Evolutionary conservation across 129 eudicot species (phyloP), one percentile per base, ranked within the genome.

Genomic region (Flaveria brownii): DNA sequence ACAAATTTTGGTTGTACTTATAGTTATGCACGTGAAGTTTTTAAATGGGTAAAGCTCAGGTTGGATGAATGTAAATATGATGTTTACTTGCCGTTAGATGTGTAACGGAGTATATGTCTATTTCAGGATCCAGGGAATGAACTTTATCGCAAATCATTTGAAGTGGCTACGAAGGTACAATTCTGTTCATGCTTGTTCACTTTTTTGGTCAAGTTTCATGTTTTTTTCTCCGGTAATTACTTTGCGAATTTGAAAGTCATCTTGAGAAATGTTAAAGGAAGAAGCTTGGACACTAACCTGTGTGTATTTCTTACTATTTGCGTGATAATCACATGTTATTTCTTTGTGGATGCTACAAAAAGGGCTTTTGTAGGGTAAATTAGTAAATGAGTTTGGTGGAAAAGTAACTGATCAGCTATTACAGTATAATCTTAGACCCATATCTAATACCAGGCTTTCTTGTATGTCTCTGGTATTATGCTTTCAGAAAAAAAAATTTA

Each of bases 71-170:
- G 23, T 23, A 77, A 20, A 12, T 39, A 14, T 13, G 69, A 2
- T 43, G 15, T 47, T 22, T 65, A 0, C 2, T 72, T 6, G 13
- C 9, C 18, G 16, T 62, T 0, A 26, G 36, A 65, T 28, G 26
- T 61, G 46, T 75, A 14, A 66, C n/a, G 36, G 2, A 14, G 3
- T 77, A 28, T 42, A 54, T 71, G 20, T 79, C 12, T 61, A n/a
- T 72, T 84, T 85, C 85, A 94, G 98, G 97, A 94, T 68, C 93
- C 92, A 36, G 59, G 74, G 26, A 94, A 94, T 64, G 93, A 86
- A 1, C 97, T 91, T 64, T 94, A 91, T 74, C 86, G 68, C 63
- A 94, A 89, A 79, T 94, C 98, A 46, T 61, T 91, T 68, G 97
- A 94, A 84, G 91, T 94, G 39, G 61, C 96, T 64, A 56, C 69